Percentiles rank a stretch among this genome's conserved stretches.
phyloP scores from a whole-genome alignment of 1,284 basidiomycete genomes.

The Anthracocystis panici-leucophaei region DNA sequence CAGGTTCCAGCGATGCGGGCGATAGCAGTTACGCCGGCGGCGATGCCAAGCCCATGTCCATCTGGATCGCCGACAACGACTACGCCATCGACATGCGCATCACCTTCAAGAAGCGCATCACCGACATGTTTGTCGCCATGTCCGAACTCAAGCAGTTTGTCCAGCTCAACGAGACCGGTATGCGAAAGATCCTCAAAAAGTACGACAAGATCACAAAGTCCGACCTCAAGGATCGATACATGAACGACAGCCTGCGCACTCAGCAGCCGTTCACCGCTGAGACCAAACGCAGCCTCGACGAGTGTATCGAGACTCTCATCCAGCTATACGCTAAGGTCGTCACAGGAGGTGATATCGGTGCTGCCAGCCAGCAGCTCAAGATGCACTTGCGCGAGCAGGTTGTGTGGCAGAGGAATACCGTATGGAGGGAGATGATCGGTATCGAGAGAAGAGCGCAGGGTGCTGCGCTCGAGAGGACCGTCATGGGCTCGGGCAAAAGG shows the following conservation, averaged over 20 bases:
- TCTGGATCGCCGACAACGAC: constrained; percentile 86
- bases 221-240: constrained; percentile 85
- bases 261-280: constrained; percentile 72
- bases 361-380: constrained; percentile 84
- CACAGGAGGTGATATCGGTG: constrained; percentile 78
- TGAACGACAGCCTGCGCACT: constrained; percentile 79
- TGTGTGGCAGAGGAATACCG: constrained; percentile 92
- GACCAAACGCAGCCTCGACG: constrained; percentile 74
- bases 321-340: constrained; percentile 89
- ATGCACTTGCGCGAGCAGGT: constrained; percentile 88
- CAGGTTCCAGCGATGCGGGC: constrained; percentile 38
- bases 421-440: constrained; percentile 98
- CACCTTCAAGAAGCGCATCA: constrained; percentile 90
- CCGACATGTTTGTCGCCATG: constrained; percentile 80
- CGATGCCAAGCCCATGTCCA: constrained; percentile 55
- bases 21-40: constrained; percentile 44
- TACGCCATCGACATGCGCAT: constrained; percentile 90
- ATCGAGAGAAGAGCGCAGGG: constrained; percentile 76
- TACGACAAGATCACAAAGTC: constrained; percentile 95
- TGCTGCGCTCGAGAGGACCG: constrained; percentile 63
- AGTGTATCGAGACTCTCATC: constrained; percentile 76
- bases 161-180: constrained; percentile 91
- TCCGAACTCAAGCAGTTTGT: constrained; percentile 92
- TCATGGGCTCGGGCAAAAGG: constrained; percentile 52
- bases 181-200: constrained; percentile 98